These are phyloP conservation scores for Thraustochytrium sp. DNA, from an alignment of 352 stramenopile genomes.

Conservation along the genomic window DNA sequence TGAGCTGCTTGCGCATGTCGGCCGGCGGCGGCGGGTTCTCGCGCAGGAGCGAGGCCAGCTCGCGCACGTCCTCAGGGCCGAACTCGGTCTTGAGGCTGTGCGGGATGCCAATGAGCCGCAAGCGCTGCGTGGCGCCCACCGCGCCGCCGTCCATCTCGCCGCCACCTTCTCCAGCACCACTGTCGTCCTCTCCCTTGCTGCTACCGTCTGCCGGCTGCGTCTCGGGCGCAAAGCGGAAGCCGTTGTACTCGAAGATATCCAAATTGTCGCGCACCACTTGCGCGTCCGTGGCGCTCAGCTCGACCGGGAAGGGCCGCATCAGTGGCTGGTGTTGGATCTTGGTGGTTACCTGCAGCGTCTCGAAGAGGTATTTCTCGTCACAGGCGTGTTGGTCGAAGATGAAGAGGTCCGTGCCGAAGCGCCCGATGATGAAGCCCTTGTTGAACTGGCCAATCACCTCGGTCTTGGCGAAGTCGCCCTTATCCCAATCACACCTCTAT, in stretches of 20 bases:
- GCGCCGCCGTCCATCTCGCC: not conserved
- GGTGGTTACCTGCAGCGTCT: conserved; percentile 78
- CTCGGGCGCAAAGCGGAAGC: conserved; percentile 62
- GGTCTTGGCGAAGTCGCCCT: conserved; percentile 85
- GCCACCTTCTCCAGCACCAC: not conserved
- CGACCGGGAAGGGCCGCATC: conserved; percentile 65
- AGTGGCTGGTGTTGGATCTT: conserved; percentile 90
- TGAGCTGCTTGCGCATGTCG: conserved; percentile 21
- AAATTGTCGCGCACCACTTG: conserved; percentile 86
- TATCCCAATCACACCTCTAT: too few species aligned
- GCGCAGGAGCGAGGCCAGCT: conserved; percentile 71
- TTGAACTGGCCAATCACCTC: conserved; percentile 94
- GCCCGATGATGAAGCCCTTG: conserved; percentile 89
- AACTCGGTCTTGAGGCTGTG: conserved; percentile 79
- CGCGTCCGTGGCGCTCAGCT: conserved; percentile 85
- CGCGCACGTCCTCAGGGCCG: conserved; percentile 72
- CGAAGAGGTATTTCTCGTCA: conserved; percentile 83
- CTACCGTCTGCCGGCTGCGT: not conserved
- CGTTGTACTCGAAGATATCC: conserved; percentile 86
- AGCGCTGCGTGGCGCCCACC: conserved; percentile 36
- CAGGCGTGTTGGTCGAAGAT: conserved; percentile 97
- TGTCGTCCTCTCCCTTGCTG: not conserved
- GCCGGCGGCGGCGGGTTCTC: conserved; percentile 51
- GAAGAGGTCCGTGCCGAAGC: conserved; percentile 82
- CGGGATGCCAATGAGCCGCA: conserved; percentile 69